phyloP scores from a whole-genome alignment of 257 asterid species.

The Solanum bulbocastanum region DNA sequence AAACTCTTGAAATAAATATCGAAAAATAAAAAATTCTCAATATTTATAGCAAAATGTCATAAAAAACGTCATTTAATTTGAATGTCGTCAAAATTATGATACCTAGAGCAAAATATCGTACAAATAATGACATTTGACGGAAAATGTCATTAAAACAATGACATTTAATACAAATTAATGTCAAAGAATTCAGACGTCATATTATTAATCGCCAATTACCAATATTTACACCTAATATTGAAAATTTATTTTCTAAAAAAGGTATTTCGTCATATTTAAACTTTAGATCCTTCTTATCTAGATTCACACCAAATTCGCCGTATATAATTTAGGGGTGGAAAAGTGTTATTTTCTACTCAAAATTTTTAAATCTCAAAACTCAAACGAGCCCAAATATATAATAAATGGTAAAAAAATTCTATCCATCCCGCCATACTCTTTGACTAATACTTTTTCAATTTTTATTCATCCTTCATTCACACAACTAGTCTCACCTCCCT shows the following conservation, averaged over 20 bases:
- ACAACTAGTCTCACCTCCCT: neutral
- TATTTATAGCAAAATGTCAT: no score
- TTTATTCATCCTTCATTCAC: neutral
- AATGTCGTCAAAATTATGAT: neutral
- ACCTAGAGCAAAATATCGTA: neutral
- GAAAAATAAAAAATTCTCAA: no score
- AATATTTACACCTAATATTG: neutral
- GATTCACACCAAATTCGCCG: no score
- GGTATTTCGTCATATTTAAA: neutral
- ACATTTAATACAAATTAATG: no score
- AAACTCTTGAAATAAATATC: no score
- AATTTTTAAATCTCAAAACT: neutral
- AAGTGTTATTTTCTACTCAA: no score
- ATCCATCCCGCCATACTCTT: neutral
- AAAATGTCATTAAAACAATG: no score
- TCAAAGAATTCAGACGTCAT: neutral
- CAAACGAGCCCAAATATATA: neutral
- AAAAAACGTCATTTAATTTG: no score
- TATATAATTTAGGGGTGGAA: neutral
- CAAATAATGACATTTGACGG: no score
- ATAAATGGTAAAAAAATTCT: no score
- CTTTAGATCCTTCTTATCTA: neutral
- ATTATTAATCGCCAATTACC: no score
- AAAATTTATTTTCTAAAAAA: no score
- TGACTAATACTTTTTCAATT: neutral